Conservation (phyloP, 208 protist genomes). For the Leishmania lainsoni region DNA sequence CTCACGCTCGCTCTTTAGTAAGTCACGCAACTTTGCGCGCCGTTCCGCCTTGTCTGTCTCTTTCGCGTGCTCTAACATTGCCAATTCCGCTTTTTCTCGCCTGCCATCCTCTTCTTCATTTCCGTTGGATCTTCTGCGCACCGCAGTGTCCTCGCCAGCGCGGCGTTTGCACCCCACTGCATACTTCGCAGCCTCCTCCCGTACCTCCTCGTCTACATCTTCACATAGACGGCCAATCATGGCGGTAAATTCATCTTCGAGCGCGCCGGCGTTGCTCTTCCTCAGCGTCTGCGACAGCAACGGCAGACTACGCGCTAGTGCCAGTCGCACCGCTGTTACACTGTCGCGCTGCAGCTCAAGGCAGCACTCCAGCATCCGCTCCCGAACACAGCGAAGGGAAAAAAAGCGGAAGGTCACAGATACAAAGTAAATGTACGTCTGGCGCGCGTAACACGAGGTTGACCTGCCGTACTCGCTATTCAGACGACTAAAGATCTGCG, state of each 20-base stretch:
- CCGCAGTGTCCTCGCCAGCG: neutral
- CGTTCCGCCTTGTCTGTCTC: constrained; percentile 89
- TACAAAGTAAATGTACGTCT: constrained; percentile 72
- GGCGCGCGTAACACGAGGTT: constrained; percentile 66
- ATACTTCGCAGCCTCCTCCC: constrained; percentile 39
- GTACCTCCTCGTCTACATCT: constrained; percentile 75
- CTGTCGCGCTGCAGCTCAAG: constrained; percentile 82
- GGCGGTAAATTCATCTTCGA: constrained; percentile 74
- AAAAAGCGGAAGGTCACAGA: constrained; percentile 59
- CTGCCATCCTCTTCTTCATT: constrained; percentile 61
- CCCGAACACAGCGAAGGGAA: constrained; percentile 80
- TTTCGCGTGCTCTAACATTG: constrained; percentile 84
- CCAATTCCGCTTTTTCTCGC: constrained; percentile 70
- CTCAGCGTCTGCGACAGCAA: constrained; percentile 55
- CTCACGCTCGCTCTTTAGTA: constrained; percentile 84
- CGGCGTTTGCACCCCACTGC: constrained; percentile 22
- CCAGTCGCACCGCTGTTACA: constrained; percentile 72
- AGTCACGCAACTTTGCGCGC: constrained; percentile 82
- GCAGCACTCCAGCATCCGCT: constrained; percentile 79
- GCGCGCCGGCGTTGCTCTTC: constrained; percentile 29
- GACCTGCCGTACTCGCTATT: constrained; percentile 85
- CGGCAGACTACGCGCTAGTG: constrained; percentile 57
- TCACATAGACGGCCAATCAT: constrained; percentile 77
- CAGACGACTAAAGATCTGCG: constrained; percentile 81
- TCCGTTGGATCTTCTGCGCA: constrained; percentile 14